Evolutionary conservation across 768 basidiomycete genomes (phyloP), one percentile per base, ranked within the genome.

Genomic region (Lactarius hatsudake): DNA sequence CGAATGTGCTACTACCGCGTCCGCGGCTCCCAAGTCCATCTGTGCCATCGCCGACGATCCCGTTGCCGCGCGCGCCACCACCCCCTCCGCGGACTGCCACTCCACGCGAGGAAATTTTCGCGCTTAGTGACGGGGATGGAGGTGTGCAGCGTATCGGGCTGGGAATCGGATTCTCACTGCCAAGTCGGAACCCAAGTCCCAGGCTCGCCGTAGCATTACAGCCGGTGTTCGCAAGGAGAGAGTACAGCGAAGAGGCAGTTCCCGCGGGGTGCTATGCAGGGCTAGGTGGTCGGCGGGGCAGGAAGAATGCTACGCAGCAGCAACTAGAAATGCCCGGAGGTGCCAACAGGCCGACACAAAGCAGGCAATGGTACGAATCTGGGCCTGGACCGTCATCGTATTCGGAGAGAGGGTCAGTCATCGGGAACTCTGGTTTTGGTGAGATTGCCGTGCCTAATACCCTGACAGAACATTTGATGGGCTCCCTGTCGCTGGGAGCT

Each of bases 81-180:
- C 56, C 28, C 30, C 30, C 28, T 40, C 51, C 38, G 43, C 54
- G n/a, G 8, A 28, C 30, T 23, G 54, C 34, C 51, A 36, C 20
- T 9, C 53, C 61, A 5, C 36, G 28, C 12, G 68, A 61, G 34
- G 62, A 54, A 5, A 15, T 51, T 26, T 59, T 69, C 20, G 54
- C 26, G 42, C 51, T 67, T n/a, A 61, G 56, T 3, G 42, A 32
- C 13, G 66, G 51, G 26, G 51, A 53, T 23, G 62, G 66, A 13
- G 56, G 71, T 28, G 69, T 71, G 63, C 65, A 59, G 18, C 69
- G 61, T 30, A 67, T 71, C 26, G 71, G 71, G 28, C 45, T 64
- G 26, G 71, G 71, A 38, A 71, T 71, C 43, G 71, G 71, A 5
- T 71, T 66, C 65, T 64, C 69, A 28, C 69, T 70, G 30, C 63